Conservation (phyloP, 2,329 filamentous ascomycete species). For the Ceratocystis cubensis region DNA sequence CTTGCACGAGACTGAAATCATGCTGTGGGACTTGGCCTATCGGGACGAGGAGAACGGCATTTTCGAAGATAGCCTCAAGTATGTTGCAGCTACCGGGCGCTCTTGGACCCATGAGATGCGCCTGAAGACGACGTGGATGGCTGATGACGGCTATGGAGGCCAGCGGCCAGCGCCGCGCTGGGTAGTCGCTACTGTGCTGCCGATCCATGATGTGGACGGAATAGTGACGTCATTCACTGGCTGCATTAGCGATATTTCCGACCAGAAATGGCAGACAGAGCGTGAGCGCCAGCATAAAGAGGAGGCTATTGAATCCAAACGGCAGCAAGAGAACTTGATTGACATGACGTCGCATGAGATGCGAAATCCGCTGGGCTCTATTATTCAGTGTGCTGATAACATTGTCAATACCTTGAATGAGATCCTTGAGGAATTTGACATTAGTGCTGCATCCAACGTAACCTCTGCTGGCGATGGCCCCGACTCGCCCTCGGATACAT, state of each 20-base stretch:
- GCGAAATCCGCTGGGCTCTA: constrained; percentile 60
- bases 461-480: constrained; percentile 13
- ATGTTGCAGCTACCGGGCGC: constrained; percentile 32
- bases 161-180: constrained; percentile 35
- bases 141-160: constrained; percentile 35
- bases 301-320: constrained; percentile 45
- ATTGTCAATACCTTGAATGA: constrained; percentile 42
- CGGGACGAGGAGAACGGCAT: constrained; percentile 34
- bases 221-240: constrained; percentile 36
- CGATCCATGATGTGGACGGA: constrained; percentile 36
- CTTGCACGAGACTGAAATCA: constrained; percentile 29
- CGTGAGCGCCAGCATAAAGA: constrained; percentile 39
- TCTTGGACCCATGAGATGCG: constrained; percentile 38
- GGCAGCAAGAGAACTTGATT: constrained; percentile 70
- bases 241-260: constrained; percentile 38
- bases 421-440: constrained; percentile 28
- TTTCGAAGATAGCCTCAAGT: constrained; percentile 32
- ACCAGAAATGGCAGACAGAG: constrained; percentile 41
- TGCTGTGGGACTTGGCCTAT: constrained; percentile 36
- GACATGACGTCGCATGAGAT: constrained; percentile 64
- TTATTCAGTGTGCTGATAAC: constrained; percentile 61
- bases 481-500: constrained; percentile 15
- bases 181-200: constrained; percentile 40
- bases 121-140: constrained; percentile 36
- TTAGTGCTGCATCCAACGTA: constrained; percentile 25